These are phyloP conservation scores for Colletotrichum navitas DNA, from an alignment of 2,329 filamentous ascomycete genomes.

Conservation along the genomic window DNA sequence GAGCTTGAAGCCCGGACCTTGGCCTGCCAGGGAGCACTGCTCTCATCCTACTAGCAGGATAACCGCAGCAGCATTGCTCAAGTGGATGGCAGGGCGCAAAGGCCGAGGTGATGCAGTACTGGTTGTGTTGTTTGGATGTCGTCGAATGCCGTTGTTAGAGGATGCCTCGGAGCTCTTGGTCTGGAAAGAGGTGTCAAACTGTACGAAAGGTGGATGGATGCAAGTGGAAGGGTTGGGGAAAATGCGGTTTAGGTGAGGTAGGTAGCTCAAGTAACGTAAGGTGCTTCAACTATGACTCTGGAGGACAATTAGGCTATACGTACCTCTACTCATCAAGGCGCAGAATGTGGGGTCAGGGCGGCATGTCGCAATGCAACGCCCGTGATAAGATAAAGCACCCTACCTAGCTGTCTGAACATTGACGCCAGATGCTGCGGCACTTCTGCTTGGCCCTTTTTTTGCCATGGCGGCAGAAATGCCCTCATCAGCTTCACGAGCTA, in stretches of 20 bases:
- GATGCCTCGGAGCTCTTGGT: background rate
- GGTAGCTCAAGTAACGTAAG: background rate
- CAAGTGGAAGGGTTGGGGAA: background rate
- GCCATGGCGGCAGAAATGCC: no score
- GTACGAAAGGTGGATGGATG: background rate
- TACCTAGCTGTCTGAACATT: background rate
- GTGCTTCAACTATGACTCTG: constrained; percentile 1
- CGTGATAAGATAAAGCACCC: constrained; percentile 12
- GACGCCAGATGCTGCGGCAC: background rate
- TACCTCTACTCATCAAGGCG: background rate
- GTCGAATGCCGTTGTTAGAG: background rate
- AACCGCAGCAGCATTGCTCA: constrained; percentile 33
- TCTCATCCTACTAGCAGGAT: constrained; percentile 71
- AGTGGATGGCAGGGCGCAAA: background rate
- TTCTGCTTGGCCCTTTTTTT: no score
- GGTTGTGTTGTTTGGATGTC: background rate
- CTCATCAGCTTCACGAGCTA: background rate
- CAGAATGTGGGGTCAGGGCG: background rate
- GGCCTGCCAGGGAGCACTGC: constrained; percentile 84
- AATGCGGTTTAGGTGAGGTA: background rate
- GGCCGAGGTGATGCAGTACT: background rate
- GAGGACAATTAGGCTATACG: background rate
- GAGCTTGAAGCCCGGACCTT: constrained; percentile 81
- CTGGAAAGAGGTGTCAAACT: background rate
- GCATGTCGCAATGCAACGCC: background rate